Base-by-base conservation (phyloP, 2,329 filamentous ascomycete genomes). In the Arthrocladium fulminans region DNA sequence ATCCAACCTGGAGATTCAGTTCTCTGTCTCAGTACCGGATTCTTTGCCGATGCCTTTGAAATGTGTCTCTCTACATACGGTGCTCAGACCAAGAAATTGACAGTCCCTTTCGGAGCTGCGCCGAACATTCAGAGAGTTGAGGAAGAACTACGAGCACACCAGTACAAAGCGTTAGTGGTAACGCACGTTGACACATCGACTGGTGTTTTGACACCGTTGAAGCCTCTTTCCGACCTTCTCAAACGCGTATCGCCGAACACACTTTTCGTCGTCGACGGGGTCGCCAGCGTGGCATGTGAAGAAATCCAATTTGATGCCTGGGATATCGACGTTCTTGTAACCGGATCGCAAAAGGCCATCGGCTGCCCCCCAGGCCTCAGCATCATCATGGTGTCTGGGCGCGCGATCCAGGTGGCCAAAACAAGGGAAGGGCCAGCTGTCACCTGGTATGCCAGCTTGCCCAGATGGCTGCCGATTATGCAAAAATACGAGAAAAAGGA, bases 141-240 rank as follows among this genome's bases (percentile, higher is more conserved):
- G 72, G 79, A 84, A 69, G 88, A 88, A 3, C 74, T 98, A 56
- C 83, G 82, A 66, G 80, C 86, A 73, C 94, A 89, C 73, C 80
- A 85, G 62, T 97, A 94, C 77, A 96, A 96, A 77, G 67, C 90
- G 54, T 71, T 97, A 61, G 96, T 90, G 39, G 84, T 96, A 54
- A 97, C 92, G 12, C 92, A 98, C 66, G 90, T 95, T 52, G 92
- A 98, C 65, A 98, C 92, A n/a, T 96, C 89, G 3, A 98, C 92
- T 23, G 92, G 90, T 57, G 92, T 98, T 23, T 73, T 97, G 43
- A 94, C 85, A 63, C 89, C 97, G 66, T 79, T 97, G 61, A 84
- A 92, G 74, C 74, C 80, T 49, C 73, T 98, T 50, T 81, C 87
- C 25, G 85, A 88, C 63, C 73, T 94, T 41, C 86, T 96, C 45